Evolutionary conservation across 75 land plant species (phyloP), one percentile per base, ranked within the genome.

Genomic region (Adiantum capillusveneris): DNA sequence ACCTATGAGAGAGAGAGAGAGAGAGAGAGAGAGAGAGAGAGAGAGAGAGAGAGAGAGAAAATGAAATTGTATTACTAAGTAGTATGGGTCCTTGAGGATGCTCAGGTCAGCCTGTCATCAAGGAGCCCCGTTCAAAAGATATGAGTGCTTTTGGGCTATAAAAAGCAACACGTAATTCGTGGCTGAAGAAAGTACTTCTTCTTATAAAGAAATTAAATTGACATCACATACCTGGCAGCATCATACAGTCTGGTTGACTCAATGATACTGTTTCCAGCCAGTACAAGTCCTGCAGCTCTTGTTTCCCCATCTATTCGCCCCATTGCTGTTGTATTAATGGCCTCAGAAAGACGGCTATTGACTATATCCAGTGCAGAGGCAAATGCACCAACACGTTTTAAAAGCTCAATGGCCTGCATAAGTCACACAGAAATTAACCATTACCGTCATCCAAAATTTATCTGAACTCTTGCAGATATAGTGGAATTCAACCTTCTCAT

Each of bases 281-380:
- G 73, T 24, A 88, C 76, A 12, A 93, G 79, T 42, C 90, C 82
- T 44, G 83, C 58, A 43, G 77, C 71, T 36, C 71, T 75, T 66
- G 83, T 83, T 24, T 93, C 95, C 31, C 98, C 95, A 75, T 88
- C 90, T 44, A 72, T 45, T 58, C 83, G 79, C 63, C 95, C 90
- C 59, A 75, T 83, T 21, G 77, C 63, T 43, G 85, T 56, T 0
- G 98, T 73, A 73, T 74, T 81, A 48, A 85, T 81, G 26, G 90
- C 90, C 44, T 93, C 95, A 30, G 96, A 85, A 34, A 93, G 82
- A 37, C 90, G 77, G 58, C 76, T 95, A 60, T 85, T 93, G 11
- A 93, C 74, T 39, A 83, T 85, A 64, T 85, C 90, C 58, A 93
- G 56, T 48, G 95, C 98, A 64, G 72, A 64, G 26, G 90, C 81